These are phyloP conservation scores for Aspergillus ustus DNA, from an alignment of 2,329 filamentous ascomycete species.

Conservation along the genomic window DNA sequence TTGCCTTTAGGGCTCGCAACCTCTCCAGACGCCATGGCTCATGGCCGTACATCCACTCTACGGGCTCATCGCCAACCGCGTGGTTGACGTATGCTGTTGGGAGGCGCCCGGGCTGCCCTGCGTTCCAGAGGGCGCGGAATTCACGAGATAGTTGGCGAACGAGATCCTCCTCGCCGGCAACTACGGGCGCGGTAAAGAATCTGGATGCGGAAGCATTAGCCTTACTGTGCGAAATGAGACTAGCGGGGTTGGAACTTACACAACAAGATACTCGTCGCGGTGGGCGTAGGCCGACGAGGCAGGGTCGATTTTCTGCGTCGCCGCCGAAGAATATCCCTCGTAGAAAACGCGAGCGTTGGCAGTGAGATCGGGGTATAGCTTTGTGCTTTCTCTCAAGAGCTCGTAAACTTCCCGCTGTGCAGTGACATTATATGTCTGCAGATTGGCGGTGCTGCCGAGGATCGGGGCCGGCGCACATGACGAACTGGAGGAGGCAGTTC, in stretches of 20 bases:
- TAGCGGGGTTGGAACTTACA: too few relatives aligned
- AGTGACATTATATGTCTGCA: neutral
- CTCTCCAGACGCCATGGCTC: constrained; percentile 5
- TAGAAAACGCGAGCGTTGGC: neutral
- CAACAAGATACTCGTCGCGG: too few relatives aligned
- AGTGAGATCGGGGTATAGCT: neutral
- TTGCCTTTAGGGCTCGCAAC: too few relatives aligned
- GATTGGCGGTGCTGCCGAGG: neutral
- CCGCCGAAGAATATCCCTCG: neutral
- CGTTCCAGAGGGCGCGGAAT: neutral
- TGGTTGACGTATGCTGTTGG: constrained; percentile 5
- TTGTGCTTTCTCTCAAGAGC: neutral
- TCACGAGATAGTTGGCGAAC: too few relatives aligned
- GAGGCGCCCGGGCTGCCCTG: neutral
- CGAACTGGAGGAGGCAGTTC: neutral
- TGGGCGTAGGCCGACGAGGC: neutral
- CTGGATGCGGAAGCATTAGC: too few relatives aligned
- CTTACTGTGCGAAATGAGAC: too few relatives aligned
- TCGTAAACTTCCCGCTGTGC: constrained; percentile 1
- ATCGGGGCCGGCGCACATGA: too few relatives aligned
- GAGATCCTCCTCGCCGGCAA: too few relatives aligned
- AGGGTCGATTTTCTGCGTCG: neutral
- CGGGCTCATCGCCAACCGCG: neutral
- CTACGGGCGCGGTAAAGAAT: too few relatives aligned
- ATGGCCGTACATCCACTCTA: constrained; percentile 2